Percentiles rank a stretch among this genome's conserved stretches.
phyloP scores from a whole-genome alignment of 2,329 filamentous ascomycete genomes.

The Claviceps purpurea region DNA sequence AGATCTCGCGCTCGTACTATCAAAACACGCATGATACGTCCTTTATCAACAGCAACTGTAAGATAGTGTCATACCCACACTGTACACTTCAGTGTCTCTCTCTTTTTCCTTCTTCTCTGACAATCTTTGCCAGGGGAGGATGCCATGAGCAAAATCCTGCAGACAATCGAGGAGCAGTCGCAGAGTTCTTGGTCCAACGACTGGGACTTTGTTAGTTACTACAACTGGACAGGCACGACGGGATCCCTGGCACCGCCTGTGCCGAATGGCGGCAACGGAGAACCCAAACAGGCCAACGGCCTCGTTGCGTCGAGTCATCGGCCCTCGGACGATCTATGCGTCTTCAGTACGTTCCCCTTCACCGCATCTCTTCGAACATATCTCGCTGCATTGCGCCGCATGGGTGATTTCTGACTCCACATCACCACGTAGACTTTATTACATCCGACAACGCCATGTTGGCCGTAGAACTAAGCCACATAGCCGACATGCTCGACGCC shows the following conservation, averaged over 20 bases:
- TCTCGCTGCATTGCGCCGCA: background rate
- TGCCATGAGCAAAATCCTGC: constrained; percentile 29
- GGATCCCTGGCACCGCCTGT: constrained; percentile 24
- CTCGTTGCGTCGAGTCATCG: constrained; percentile 70
- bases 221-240: constrained; percentile 16
- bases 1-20: constrained; percentile 65
- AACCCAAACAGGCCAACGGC: constrained; percentile 63
- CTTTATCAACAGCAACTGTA: constrained; percentile 38
- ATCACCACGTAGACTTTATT: constrained; percentile 30
- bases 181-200: constrained; percentile 14
- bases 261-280: constrained; percentile 58
- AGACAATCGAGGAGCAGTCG: constrained; percentile 14
- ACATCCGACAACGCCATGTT: constrained; percentile 24
- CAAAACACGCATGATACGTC: constrained; percentile 52
- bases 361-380: too few species aligned
- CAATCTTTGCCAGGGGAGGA: constrained; percentile 41
- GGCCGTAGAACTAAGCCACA: constrained; percentile 36
- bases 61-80: background rate
- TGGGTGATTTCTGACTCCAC: background rate
- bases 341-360: constrained; percentile 30
- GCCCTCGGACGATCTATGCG: constrained; percentile 72
- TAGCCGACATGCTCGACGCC: constrained; percentile 49
- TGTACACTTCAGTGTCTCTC: too few species aligned
- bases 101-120: constrained; percentile 17
- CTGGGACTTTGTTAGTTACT: constrained; percentile 16